Conservation (phyloP, 2,329 filamentous ascomycete species). For the Cladophialophora immunda region DNA sequence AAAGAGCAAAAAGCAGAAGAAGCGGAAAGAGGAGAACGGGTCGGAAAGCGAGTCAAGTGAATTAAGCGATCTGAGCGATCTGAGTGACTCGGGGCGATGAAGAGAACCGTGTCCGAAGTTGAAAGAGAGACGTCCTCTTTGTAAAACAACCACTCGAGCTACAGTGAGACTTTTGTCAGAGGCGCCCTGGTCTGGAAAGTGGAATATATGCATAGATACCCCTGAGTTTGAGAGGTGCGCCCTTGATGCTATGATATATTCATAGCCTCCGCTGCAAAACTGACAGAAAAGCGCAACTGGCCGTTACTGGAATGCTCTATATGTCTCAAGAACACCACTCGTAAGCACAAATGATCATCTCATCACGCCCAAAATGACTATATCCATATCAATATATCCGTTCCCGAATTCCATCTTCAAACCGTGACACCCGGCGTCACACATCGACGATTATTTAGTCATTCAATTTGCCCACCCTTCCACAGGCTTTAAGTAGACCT, state of each 20-base stretch:
- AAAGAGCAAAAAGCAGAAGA: conserved; percentile 50
- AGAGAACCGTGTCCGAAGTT: conserved; percentile 3
- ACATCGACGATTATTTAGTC: not conserved
- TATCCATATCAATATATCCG: not conserved
- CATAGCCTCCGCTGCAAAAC: not conserved
- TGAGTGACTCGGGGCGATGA: conserved; percentile 19
- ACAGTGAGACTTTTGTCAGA: not conserved
- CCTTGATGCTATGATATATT: not conserved
- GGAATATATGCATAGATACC: not conserved
- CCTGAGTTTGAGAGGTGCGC: not conserved
- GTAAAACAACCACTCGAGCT: not conserved
- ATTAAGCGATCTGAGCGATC: conserved; percentile 25
- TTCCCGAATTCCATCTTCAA: not conserved
- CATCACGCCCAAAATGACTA: not conserved
- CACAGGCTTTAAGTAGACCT: conserved; percentile 72
- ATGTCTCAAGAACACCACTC: not conserved
- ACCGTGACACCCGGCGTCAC: not conserved
- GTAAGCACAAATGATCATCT: not conserved
- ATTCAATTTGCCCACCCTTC: conserved; percentile 66
- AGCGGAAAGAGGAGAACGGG: conserved; percentile 47
- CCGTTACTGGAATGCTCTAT: not conserved
- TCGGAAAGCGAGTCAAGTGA: conserved; percentile 31
- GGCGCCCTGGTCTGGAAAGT: not conserved
- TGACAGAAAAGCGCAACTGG: not conserved
- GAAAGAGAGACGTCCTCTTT: not conserved